phyloP scores from a whole-genome alignment of 169 alveolate genomes.

The Eimeria acervulina region DNA sequence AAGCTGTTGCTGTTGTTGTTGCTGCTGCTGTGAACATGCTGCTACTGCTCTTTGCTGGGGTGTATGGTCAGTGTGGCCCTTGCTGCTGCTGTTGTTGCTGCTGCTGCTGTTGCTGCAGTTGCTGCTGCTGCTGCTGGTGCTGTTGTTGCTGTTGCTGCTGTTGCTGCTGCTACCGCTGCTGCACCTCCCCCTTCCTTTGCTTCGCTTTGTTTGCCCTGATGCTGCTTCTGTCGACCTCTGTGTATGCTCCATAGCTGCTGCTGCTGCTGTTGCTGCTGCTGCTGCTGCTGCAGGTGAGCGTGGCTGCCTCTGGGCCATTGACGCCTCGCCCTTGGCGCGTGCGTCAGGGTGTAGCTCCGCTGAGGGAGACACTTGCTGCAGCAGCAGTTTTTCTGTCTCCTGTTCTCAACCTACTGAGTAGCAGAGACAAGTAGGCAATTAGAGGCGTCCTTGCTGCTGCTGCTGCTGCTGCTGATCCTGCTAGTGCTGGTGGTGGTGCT shows the following conservation, averaged over 20 bases:
- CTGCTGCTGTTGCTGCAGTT: neutral
- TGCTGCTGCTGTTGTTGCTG: neutral
- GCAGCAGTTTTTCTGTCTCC: conserved; percentile 68
- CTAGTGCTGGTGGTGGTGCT: no score
- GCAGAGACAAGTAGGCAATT: neutral
- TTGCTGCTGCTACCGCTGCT: no score
- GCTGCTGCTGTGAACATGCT: neutral
- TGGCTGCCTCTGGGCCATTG: conserved; percentile 66
- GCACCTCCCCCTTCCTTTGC: neutral
- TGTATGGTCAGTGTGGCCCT: no score
- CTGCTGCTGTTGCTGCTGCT: conserved; percentile 8
- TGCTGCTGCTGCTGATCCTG: neutral
- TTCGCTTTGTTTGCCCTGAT: neutral
- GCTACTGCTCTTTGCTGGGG: neutral
- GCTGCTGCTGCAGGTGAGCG: conserved; percentile 73
- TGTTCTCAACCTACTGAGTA: conserved; percentile 35
- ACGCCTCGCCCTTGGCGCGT: conserved; percentile 77
- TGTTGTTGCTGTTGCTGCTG: no score
- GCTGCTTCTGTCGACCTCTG: neutral
- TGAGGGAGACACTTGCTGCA: conserved; percentile 77
- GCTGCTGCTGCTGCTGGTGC: neutral
- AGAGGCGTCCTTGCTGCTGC: neutral
- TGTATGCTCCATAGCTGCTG: no score
- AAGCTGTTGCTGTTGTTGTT: no score
- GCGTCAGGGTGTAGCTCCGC: conserved; percentile 53